Evolutionary conservation across 1,284 basidiomycete genomes (phyloP).

Genomic region (Ganoderma sinense): DNA sequence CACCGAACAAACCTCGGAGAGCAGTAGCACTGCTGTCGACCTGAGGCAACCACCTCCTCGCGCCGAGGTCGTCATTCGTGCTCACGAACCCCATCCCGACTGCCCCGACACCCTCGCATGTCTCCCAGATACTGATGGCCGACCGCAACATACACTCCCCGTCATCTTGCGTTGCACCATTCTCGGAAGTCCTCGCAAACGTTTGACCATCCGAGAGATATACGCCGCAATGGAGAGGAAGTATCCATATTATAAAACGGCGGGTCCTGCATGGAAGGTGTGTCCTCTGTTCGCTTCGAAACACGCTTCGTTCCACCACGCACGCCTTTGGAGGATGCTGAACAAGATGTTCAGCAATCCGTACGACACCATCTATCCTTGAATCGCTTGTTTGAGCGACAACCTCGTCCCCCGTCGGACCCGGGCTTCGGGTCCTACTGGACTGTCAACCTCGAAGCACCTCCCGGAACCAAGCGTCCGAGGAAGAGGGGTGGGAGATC

Average conservation of each 20-base stretch:
- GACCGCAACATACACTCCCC: constrained; percentile 82
- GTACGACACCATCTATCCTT: constrained; percentile 82
- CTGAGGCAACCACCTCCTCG: constrained; percentile 36
- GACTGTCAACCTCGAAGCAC: constrained; percentile 82
- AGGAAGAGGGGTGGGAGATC: constrained; percentile 73
- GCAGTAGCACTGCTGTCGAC: constrained; percentile 35
- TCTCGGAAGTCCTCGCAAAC: constrained; percentile 73
- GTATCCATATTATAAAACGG: constrained; percentile 79
- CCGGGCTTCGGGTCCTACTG: constrained; percentile 86
- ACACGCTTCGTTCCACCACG: constrained; percentile 15
- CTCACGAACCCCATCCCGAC: constrained; percentile 62
- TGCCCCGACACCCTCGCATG: constrained; percentile 80
- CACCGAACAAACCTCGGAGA: constrained; percentile 27
- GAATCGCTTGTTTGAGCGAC: constrained; percentile 80
- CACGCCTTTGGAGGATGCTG: constrained; percentile 22
- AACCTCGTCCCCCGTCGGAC: constrained; percentile 80
- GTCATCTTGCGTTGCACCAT: constrained; percentile 84
- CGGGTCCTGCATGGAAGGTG: constrained; percentile 85
- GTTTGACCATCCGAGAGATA: constrained; percentile 83
- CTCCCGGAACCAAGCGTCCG: constrained; percentile 82
- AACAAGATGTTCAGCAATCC: constrained; percentile 66
- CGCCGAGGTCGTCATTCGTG: constrained; percentile 27
- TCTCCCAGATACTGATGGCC: constrained; percentile 76
- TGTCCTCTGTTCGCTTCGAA: constrained; percentile 24
- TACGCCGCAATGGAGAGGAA: constrained; percentile 85